Percentiles rank a stretch among this genome's conserved stretches.
These are phyloP conservation scores for Pythium aquatile DNA, from an alignment of 352 stramenopile genomes.

Conservation along the genomic window DNA sequence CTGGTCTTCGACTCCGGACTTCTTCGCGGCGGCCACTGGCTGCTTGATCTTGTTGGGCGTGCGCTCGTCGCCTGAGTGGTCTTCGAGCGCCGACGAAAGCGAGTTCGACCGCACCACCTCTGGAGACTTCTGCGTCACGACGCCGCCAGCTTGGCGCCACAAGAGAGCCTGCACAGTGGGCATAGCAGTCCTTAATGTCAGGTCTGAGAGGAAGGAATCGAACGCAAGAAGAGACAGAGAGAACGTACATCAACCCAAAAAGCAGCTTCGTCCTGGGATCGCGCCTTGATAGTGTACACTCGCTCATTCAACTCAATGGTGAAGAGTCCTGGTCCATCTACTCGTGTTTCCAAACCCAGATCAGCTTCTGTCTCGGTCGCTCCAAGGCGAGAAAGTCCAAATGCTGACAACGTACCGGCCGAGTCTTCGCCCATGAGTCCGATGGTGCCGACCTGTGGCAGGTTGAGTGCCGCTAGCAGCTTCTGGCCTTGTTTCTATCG, in stretches of 20 bases:
- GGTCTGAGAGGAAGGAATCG: no score
- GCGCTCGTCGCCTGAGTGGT: conserved; percentile 35
- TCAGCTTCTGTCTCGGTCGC: background rate
- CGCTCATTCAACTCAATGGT: conserved; percentile 90
- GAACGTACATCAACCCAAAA: conserved; percentile 81
- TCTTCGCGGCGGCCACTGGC: conserved; percentile 4
- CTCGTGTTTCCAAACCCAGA: background rate
- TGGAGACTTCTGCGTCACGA: conserved; percentile 79
- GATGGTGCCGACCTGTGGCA: conserved; percentile 91
- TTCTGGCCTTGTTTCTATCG: conserved; percentile 92
- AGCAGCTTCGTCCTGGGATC: conserved; percentile 78
- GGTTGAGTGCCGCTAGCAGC: conserved; percentile 90
- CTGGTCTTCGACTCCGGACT: conserved; percentile 14
- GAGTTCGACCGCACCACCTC: conserved; percentile 40
- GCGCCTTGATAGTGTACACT: conserved; percentile 90
- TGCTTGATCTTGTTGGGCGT: conserved; percentile 26
- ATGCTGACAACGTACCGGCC: conserved; percentile 32
- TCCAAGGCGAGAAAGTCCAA: background rate
- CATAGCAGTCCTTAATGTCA: background rate
- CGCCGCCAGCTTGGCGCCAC: conserved; percentile 76
- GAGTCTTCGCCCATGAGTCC: conserved; percentile 70
- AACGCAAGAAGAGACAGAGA: background rate
- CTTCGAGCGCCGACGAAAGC: conserved; percentile 35
- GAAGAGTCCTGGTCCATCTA: conserved; percentile 84
- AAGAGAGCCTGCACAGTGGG: conserved; percentile 50